These are phyloP conservation scores for Phaeoacremonium minimum DNA, from an alignment of 2,329 filamentous ascomycete genomes.

Conservation along the genomic window DNA sequence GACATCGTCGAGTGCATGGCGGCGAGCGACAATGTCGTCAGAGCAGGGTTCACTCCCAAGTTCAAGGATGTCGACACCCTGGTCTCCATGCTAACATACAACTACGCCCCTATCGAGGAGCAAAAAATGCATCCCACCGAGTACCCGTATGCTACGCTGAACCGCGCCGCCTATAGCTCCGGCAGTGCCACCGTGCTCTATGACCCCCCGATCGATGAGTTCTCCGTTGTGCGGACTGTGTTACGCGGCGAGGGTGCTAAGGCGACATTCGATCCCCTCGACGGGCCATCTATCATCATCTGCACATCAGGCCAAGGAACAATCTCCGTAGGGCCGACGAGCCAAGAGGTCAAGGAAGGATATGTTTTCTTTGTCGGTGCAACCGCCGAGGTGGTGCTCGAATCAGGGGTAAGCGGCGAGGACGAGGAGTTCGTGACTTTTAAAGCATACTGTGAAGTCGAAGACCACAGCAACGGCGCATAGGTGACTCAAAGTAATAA, in stretches of 20 bases:
- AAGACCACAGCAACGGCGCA: slow-evolving; percentile 38
- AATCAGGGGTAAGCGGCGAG: slow-evolving; percentile 51
- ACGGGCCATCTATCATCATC: slow-evolving; percentile 88
- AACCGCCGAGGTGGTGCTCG: slow-evolving; percentile 75
- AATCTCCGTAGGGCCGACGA: slow-evolving; percentile 81
- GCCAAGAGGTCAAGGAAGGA: slow-evolving; percentile 67
- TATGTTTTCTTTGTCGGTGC: slow-evolving; percentile 84
- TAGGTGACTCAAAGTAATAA: slow-evolving; percentile 16
- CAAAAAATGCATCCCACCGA: slow-evolving; percentile 88
- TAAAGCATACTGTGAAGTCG: slow-evolving; percentile 89
- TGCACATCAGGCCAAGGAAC: slow-evolving; percentile 80
- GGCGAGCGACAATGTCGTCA: slow-evolving; percentile 96
- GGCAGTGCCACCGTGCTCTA: slow-evolving; percentile 72
- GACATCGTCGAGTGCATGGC: slow-evolving; percentile 99
- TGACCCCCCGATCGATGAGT: slow-evolving; percentile 95
- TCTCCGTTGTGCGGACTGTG: slow-evolving; percentile 79
- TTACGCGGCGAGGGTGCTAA: slow-evolving; percentile 71
- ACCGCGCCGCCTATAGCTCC: slow-evolving; percentile 76
- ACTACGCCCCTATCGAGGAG: slow-evolving; percentile 87
- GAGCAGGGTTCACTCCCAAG: slow-evolving; percentile 95
- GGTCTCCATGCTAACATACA: slow-evolving; percentile 89
- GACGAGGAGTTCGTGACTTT: slow-evolving; percentile 79
- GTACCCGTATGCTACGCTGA: slow-evolving; percentile 82
- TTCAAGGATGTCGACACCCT: slow-evolving; percentile 94
- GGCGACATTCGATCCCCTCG: slow-evolving; percentile 80